A percentile compares a stretch with the other conserved stretches of the same genome.
Evolutionary conservation across 169 alveolate species (phyloP).

Genomic region (Cryptosporidium bovis): DNA sequence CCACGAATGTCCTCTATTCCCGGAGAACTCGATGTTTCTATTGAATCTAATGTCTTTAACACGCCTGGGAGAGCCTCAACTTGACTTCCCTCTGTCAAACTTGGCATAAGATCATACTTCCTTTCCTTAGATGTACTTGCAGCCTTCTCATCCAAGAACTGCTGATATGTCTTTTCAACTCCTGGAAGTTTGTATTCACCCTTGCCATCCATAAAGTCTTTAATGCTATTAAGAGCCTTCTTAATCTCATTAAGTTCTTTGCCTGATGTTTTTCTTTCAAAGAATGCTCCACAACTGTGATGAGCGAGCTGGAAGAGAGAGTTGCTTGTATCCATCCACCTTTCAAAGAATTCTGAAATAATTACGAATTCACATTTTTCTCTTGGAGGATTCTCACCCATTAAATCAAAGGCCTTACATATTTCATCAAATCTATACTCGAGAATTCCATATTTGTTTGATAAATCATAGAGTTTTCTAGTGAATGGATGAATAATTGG

Average conservation of each 20-base stretch:
- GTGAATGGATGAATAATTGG: constrained; percentile 41
- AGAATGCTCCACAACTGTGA: constrained; percentile 47
- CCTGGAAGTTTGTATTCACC: constrained; percentile 61
- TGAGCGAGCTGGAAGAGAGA: constrained; percentile 56
- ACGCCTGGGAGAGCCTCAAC: constrained; percentile 68
- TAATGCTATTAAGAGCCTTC: constrained; percentile 55
- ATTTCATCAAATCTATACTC: constrained; percentile 73
- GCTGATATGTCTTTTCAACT: constrained; percentile 66
- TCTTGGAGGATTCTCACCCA: constrained; percentile 73
- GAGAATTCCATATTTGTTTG: constrained; percentile 38
- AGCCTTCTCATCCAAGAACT: constrained; percentile 53
- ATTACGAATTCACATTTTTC: constrained; percentile 59
- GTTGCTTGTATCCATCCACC: constrained; percentile 71
- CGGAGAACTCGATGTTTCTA: constrained; percentile 41
- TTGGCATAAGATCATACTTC: constrained; percentile 58
- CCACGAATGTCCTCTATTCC: constrained; percentile 72
- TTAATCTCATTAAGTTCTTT: constrained; percentile 61
- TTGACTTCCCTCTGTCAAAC: constrained; percentile 70
- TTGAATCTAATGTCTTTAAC: constrained; percentile 48
- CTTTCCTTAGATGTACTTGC: constrained; percentile 25
- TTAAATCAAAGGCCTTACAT: constrained; percentile 56
- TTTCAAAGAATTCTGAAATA: constrained; percentile 64
- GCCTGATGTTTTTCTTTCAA: constrained; percentile 66
- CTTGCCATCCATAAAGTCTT: constrained; percentile 67
- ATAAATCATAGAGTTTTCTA: constrained; percentile 46